Base-by-base conservation (phyloP, 345 rosid genomes). In the Hibiscus trionum region DNA sequence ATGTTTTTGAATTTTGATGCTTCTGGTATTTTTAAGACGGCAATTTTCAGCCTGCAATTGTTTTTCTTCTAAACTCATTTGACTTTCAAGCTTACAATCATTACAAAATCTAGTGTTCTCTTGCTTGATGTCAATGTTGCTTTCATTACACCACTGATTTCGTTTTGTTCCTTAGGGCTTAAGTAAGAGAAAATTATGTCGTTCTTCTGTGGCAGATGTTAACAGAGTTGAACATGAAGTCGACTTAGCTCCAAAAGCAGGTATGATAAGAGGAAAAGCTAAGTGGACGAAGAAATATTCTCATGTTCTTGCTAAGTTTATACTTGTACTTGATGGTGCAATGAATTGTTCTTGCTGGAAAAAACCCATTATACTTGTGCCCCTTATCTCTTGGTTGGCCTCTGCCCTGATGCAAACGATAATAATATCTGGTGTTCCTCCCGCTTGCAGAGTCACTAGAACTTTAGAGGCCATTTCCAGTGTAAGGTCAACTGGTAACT, bases 371-470 rank as follows among this genome's bases (percentile, higher is more conserved):
- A 75, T 42, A 63, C 76, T 55, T 79, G 73, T 72, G 81, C 74
- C 83, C 56, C 72, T 72, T 70, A 35, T 72, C 70, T 66, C 71
- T 82, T 65, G 82, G 77, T 77, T 75, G 74, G 84, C 77, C 86
- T 79, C 81, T 67, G 65, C 78, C 78, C 75, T 63, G 35, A 58
- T 72, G 82, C 78, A 70, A 78, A 82, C 84, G 76, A 84, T 83
- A 83, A 64, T 76, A 77, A 67, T 69, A 61, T 75, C 72, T 61
- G 71, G 78, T 84, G 84, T 74, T 83, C 85, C 77, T 79, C 77
- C 88, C 86, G 86, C 89, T 82, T 74, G 82, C 73, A 62, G 62
- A 80, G 80, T 83, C 85, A 81, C 88, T 85, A 61, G 26, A 79
- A 72, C 59, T 66, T 62, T 56, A 75, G 83, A 55, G 59, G 4